Base-by-base conservation (phyloP, 441 rosid species). In the Populus trichocarpa region DNA sequence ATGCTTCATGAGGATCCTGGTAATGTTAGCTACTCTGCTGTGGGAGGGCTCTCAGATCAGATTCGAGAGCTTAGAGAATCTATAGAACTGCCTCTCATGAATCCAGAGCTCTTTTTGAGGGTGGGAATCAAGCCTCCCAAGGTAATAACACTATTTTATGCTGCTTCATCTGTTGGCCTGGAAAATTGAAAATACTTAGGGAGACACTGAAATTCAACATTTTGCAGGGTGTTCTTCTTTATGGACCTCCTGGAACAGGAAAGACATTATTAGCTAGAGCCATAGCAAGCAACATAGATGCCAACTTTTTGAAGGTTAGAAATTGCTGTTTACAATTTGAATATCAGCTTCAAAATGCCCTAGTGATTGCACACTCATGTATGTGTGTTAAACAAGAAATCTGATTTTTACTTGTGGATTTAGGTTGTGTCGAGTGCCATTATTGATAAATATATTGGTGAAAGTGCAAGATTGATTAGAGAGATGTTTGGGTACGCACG, bases 1-100 rank as follows among this genome's bases (percentile, higher is more conserved):
- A 96, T 96, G 99, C 85, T 96, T 70, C 99, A 94, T 42, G 99
- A 94, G 85, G 99, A 96, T 81, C 99, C 99, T 57, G 99, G 98
- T 72, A 96, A 94, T 82, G 89, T 96, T 70, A 94, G 98, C 86
- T 96, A 96, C 83, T 96, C 99, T 0, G 99, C 98, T 8, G 98
- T 96, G 63, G 98, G 98, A 42, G 99, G 99, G 13, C 84, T 96
- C 75, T 88, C 95, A 73, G 99, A 96, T 81, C 98, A 96, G 87
- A 96, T 96, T 67, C 86, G 98, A 82, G 99, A 96, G 76, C 82
- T 96, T 53, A 94, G 99, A 84, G 98, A 96, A 82, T 96, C 98
- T 77, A 96, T 94, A 82, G 99, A 96, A 83, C 90, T 96, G 25
- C 98, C 98, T 83, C 91, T 96, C 33, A 94, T 94, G 99, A 96